These are phyloP conservation scores for Amauroascus niger DNA, from an alignment of 2,329 filamentous ascomycete genomes.

Conservation along the genomic window DNA sequence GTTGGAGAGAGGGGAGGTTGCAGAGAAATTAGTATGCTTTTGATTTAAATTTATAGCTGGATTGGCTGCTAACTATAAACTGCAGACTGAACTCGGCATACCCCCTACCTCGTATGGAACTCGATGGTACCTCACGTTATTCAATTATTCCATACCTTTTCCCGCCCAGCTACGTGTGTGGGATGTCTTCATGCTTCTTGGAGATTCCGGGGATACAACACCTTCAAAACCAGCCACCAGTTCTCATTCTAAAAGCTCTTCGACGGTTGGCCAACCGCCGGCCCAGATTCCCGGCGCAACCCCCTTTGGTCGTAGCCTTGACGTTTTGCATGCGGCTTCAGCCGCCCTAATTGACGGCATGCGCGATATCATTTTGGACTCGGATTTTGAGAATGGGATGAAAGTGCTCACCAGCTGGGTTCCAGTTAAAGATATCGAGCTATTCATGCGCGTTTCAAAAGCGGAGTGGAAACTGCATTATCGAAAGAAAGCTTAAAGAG, in stretches of 20 bases:
- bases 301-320: slow-evolving; percentile 57
- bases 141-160: slow-evolving; percentile 95
- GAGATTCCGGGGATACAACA: slow-evolving; percentile 52
- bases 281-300: slow-evolving; percentile 21
- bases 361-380: slow-evolving; percentile 75
- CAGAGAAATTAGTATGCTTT: slow-evolving; percentile 61
- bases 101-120: slow-evolving; percentile 89
- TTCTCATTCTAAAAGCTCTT: slow-evolving; percentile 21
- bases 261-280: slow-evolving; percentile 15
- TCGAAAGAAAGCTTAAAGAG: slow-evolving; percentile 37
- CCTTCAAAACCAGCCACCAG: slow-evolving; percentile 20
- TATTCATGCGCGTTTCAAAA: slow-evolving; percentile 81
- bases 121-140: slow-evolving; percentile 92
- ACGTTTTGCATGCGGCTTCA: slow-evolving; percentile 80
- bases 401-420: slow-evolving; percentile 92
- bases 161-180: slow-evolving; percentile 88
- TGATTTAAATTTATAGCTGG: slow-evolving; percentile 6
- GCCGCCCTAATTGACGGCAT: slow-evolving; percentile 86
- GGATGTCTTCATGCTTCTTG: slow-evolving; percentile 95
- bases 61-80: not conserved
- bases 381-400: slow-evolving; percentile 97
- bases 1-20: slow-evolving; percentile 69
- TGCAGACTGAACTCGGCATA: slow-evolving; percentile 64
- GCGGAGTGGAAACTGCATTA: slow-evolving; percentile 69
- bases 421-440: slow-evolving; percentile 84